phyloP scores from a whole-genome alignment of 1,139 yeast species.

The Pichia sp. region DNA sequence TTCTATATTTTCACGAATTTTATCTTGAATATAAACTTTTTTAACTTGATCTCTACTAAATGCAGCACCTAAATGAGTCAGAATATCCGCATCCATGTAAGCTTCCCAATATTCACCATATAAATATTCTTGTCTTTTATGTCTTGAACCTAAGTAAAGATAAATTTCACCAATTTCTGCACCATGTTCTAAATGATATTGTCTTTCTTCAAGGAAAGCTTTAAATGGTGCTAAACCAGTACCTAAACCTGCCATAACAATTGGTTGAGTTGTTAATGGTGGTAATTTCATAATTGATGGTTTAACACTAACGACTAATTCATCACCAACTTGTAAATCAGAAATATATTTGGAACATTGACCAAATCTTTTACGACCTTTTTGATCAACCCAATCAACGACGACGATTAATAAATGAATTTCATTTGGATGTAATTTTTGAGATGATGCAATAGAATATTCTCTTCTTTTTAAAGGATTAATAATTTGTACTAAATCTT shows the following conservation, averaged over 20 bases:
- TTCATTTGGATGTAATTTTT: conserved; percentile 82
- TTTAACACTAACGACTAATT: conserved; percentile 88
- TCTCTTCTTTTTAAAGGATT: conserved; percentile 95
- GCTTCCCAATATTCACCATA: conserved; percentile 99
- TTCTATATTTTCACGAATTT: conserved; percentile 70
- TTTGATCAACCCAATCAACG: conserved; percentile 89
- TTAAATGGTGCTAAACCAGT: conserved; percentile 98
- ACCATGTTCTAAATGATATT: conserved; percentile 90
- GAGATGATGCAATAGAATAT: conserved; percentile 97
- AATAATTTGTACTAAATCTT: conserved; percentile 64
- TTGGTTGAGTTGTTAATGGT: conserved; percentile 78
- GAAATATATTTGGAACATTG: conserved; percentile 91
- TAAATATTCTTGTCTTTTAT: conserved; percentile 88
- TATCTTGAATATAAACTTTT: conserved; percentile 92
- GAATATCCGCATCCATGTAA: conserved; percentile 81
- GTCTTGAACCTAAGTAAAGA: conserved; percentile 91
- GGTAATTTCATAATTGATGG: conserved; percentile 98
- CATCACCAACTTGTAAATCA: conserved; percentile 72
- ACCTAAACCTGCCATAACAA: conserved; percentile 96
- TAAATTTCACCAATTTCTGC: conserved; percentile 83
- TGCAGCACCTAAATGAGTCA: conserved; percentile 96
- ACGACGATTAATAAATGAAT: conserved; percentile 91
- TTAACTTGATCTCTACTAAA: conserved; percentile 96
- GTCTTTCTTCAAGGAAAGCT: conserved; percentile 93
- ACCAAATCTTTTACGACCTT: conserved; percentile 84